Base-by-base conservation (phyloP, 352 stramenopile genomes). In the Discostella stelligera region DNA sequence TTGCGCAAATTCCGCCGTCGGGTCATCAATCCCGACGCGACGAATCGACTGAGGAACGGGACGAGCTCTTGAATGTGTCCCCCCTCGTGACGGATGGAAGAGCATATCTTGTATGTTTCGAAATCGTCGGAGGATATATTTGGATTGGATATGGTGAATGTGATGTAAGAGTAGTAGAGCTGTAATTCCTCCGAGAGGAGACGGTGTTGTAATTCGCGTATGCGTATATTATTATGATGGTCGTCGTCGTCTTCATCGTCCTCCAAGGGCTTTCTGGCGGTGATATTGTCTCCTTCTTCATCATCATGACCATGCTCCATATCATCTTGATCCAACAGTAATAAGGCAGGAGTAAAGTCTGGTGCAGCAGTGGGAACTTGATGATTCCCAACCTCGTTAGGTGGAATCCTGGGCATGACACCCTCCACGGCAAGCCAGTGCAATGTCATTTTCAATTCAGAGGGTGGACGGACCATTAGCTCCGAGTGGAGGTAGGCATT, bases 401-500 rank as follows among this genome's bases (percentile, higher is more conserved):
- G 80, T 37, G 83, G 79, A 67, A 89, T 90, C n/a, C 82, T 64
- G 9, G 89, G 87, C 53, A 80, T 77, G 5, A 83, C 72, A 6
- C 89, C 89, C 58, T 94, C 83, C 0, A 94, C 87, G 2, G 89
- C 89, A 13, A 94, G 77, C 89, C 89, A 94, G 59, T 93, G 87
- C 2, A 85, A 23, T 18, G 74, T 86, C 49, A 89, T 59, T 18
- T 75, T 82, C 6, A 90, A 58, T 84, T 92, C 86, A 41, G 72
- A 81, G 39, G 86, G 84, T 8, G 84, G 82, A 37, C 48, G 70
- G 0, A 84, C 25, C 1, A 72, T 27, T 52, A 84, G 79, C 63
- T 90, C 82, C 1, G 66, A 79, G n/a, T 78, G 73, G 0, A 92
- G 60, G 67, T 87, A 90, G 7, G 85, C 82, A 60, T 89, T 79